phyloP scores from a whole-genome alignment of 768 basidiomycete genomes.

The Basidioascus undulatus region DNA sequence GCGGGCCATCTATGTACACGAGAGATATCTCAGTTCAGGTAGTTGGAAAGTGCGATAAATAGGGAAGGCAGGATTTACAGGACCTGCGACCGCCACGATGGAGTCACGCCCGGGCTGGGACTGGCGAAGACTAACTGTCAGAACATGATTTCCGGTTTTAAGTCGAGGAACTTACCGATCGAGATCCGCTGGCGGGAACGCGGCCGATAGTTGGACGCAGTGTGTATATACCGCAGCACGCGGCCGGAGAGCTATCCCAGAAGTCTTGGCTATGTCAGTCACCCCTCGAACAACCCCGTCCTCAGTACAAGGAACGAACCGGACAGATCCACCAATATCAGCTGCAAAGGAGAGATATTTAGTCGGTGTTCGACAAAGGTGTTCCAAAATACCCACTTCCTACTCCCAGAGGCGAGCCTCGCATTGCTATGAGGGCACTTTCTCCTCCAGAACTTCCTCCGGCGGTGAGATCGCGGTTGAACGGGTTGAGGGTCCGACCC shows the following conservation, averaged over 20 bases:
- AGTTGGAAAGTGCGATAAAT: too few relatives aligned
- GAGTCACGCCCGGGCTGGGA: neutral
- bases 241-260: neutral
- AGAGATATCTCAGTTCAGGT: too few relatives aligned
- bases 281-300: too few relatives aligned
- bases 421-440: constrained; percentile 10
- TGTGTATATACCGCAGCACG: neutral
- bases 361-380: neutral
- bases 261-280: too few relatives aligned
- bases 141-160: too few relatives aligned
- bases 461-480: constrained; percentile 10
- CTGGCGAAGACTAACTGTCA: neutral
- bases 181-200: neutral
- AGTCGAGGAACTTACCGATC: too few relatives aligned
- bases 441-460: constrained; percentile 13
- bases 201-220: neutral
- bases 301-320: too few relatives aligned
- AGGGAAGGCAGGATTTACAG: too few relatives aligned
- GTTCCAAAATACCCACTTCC: constrained; percentile 1
- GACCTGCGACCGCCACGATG: constrained; percentile 2
- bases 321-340: neutral
- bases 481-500: constrained; percentile 11
- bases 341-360: neutral
- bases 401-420: constrained; percentile 10
- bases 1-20: too few relatives aligned